Evolutionary conservation across 768 basidiomycete species (phyloP), one percentile per base, ranked within the genome.

Genomic region (Suillus plorans): DNA sequence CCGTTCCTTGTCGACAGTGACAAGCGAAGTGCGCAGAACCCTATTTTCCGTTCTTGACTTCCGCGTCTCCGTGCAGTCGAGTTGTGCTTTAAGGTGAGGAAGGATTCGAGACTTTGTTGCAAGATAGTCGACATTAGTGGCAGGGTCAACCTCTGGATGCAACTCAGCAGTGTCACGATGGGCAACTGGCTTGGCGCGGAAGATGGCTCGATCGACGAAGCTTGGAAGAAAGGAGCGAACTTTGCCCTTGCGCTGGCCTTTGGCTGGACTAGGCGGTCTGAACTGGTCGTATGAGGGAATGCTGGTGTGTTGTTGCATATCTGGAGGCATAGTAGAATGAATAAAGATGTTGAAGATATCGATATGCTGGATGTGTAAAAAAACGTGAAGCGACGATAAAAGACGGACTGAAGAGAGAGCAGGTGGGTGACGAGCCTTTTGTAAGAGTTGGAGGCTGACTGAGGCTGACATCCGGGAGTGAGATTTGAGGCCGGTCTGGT

Each of bases 171-270:
- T n/a, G 34, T 55, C 34, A 13, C 20, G 31, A n/a, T 36, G 10
- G 5, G 34, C 5, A 20, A 5, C 34, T 13, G 34, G 20, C 10
- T 36, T 36, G 5, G 20, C 5, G 6, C 31, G 53, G 31, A 55
- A 55, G 31, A 55, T 55, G 10, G 20, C 34, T 13, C 53, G 53
- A 55, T 55, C 53, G 53, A 55, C 53, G 34, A 55, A 55, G 53
- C 53, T 34, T n/a, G 53, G 53, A 36, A 55, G 34, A 36, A 55
- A 55, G 20, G 34, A 55, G 36, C 12, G 34, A 36, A 55, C 31
- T 55, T 34, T 55, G 31, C 31, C 20, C 31, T 34, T 53, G 31
- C 31, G 20, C 31, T 55, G 53, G 3, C 52, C 18, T 31, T n/a
- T 1, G 12, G 53, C 53, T 13, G 31, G 53, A 20, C n/a, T 34